Evolutionary conservation across 2,329 filamentous ascomycete genomes (phyloP).

Genomic region (Capronia epimyces): DNA sequence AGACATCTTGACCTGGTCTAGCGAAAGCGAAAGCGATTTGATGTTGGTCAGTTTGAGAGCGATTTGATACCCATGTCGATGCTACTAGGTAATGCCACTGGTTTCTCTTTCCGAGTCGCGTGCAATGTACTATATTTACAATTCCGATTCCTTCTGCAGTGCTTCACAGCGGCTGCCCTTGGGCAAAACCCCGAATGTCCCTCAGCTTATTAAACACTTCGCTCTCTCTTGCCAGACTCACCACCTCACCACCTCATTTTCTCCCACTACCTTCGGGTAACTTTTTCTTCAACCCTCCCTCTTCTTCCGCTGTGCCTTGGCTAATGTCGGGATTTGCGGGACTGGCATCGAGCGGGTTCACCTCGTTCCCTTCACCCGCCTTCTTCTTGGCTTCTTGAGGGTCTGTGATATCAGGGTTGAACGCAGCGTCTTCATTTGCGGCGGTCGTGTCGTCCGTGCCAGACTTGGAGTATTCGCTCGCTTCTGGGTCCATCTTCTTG

Average conservation of each 20-base stretch:
- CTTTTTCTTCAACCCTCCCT: slow-evolving; percentile 43
- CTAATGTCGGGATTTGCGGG: slow-evolving; percentile 57
- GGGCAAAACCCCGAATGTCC: not conserved
- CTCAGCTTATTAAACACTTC: not conserved
- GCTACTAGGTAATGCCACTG: slow-evolving; percentile 1
- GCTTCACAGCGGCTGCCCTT: not conserved
- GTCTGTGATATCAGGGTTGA: slow-evolving; percentile 60
- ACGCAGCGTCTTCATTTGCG: slow-evolving; percentile 57
- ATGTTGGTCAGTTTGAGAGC: not conserved
- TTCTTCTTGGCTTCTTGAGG: slow-evolving; percentile 56
- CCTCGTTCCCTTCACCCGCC: slow-evolving; percentile 38
- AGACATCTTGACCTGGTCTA: slow-evolving; percentile 1
- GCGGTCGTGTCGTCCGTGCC: slow-evolving; percentile 59
- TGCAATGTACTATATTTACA: not conserved
- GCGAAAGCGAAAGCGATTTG: not conserved
- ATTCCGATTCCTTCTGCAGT: slow-evolving; percentile 2
- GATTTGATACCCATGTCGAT: slow-evolving; percentile 7
- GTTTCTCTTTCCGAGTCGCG: not conserved
- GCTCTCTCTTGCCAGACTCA: not conserved
- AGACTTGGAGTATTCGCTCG: slow-evolving; percentile 63
- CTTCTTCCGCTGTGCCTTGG: slow-evolving; percentile 40
- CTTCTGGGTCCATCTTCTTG: slow-evolving; percentile 58
- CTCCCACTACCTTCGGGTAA: slow-evolving; percentile 37
- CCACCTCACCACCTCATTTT: slow-evolving; percentile 32
- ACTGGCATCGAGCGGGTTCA: slow-evolving; percentile 54